Conservation (phyloP, 257 asterid species). For the Gentiana macrophylla region DNA sequence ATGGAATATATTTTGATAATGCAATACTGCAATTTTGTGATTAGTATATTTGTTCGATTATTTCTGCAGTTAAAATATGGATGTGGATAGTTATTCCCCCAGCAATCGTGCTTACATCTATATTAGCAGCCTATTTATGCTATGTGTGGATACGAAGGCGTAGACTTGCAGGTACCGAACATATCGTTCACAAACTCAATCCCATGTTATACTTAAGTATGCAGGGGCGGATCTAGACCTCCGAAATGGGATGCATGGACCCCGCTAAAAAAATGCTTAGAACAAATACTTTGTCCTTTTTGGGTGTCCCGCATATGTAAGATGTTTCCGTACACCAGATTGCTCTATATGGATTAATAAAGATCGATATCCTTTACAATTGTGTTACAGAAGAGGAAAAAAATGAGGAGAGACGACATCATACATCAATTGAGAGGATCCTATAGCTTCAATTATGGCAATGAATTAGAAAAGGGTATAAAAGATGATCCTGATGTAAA, state of each 20-base stretch:
- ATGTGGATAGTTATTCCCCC: slow-evolving; percentile 10
- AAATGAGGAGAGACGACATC: slow-evolving; percentile 16
- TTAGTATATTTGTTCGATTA: background rate
- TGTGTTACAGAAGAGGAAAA: slow-evolving; percentile 16
- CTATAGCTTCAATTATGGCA: slow-evolving; percentile 7
- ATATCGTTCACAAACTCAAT: no score
- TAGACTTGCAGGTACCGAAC: slow-evolving; percentile 8
- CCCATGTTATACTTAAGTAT: no score
- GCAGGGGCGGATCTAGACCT: no score
- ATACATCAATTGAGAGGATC: slow-evolving; percentile 11
- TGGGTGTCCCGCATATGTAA: no score
- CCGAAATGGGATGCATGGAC: no score
- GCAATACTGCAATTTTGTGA: no score
- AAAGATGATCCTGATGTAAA: slow-evolving; percentile 33
- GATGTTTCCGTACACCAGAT: no score
- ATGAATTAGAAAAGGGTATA: slow-evolving; percentile 19
- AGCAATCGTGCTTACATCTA: background rate
- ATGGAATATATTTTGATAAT: background rate
- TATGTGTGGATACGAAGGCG: slow-evolving; percentile 7
- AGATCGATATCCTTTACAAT: no score
- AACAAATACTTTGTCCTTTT: no score
- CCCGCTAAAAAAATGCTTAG: no score
- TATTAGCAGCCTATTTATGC: slow-evolving; percentile 3
- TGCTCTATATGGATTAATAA: no score
- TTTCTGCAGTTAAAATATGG: slow-evolving; percentile 11